Evolutionary conservation across 768 basidiomycete genomes (phyloP), one percentile per base, ranked within the genome.

Genomic region (Russula virescens): DNA sequence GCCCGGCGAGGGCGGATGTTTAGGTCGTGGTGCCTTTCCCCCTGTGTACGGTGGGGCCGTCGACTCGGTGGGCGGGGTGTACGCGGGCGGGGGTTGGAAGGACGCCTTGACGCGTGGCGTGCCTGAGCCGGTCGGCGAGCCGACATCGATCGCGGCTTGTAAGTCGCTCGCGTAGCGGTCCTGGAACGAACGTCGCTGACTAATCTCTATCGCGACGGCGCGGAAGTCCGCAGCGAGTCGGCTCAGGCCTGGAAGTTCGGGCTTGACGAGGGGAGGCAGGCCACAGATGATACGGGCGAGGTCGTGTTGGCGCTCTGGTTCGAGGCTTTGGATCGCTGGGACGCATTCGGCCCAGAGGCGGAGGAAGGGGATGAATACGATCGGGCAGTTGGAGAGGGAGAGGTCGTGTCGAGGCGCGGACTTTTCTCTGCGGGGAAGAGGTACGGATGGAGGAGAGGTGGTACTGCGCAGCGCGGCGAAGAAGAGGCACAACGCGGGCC

Each of bases 191-290:
- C 92, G 76, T 5, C 92, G 74, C 73, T 91, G 90, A 60, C 88
- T 87, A 65, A 94, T 92, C 69, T 94, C 92, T 52, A 94, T 91
- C 0, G 90, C 88, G 0, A 94, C 87, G 0, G 88, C 87, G 19
- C 90, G 81, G n/a, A 94, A 73, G 71, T 93, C 89, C 0, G 89
- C 88, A 1, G 92, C 83, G 50, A 92, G 83, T 0, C 86, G 84
- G 3, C 78, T 74, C 11, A 91, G 70, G 0, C 74, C 68, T 1
- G 75, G 72, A 26, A 79, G 72, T 5, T 73, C 31, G 0, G 84
- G 81, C 0, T 75, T 67, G 0, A 75, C 66, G 28, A 87, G 57
- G 0, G 77, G 75, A 1, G 66, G 51, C 51, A 91, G 81, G 5
- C 80, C 78, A 68, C 92, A 94, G 21, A 94, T 89, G 54, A 87